These are phyloP conservation scores for Brasenia schreberi DNA, from an alignment of 164 flowering plant genomes.

Conservation along the genomic window DNA sequence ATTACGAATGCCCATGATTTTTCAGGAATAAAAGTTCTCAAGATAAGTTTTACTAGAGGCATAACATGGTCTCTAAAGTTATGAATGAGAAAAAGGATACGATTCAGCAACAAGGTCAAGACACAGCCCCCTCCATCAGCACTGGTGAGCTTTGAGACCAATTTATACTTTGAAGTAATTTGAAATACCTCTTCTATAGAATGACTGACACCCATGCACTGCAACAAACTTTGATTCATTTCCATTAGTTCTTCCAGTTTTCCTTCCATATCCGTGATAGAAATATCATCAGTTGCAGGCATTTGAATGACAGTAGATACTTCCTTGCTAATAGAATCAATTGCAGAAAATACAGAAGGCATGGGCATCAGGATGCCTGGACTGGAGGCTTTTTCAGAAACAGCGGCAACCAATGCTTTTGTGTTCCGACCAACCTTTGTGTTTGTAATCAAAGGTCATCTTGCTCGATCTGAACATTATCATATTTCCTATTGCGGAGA, in stretches of 20 bases:
- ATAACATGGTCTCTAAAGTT: background rate
- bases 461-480: conserved; percentile 75
- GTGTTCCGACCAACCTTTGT: conserved; percentile 96
- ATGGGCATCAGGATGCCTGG: conserved; percentile 41
- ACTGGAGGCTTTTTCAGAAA: conserved; percentile 58
- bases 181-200: conserved; percentile 78
- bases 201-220: conserved; percentile 95
- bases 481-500: conserved; percentile 43
- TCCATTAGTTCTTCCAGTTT: conserved; percentile 80
- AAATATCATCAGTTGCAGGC: conserved; percentile 41
- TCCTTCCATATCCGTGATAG: conserved; percentile 65
- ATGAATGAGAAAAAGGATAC: conserved; percentile 41
- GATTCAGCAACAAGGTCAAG: conserved; percentile 68
- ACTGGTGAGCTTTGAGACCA: conserved; percentile 84
- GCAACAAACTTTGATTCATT: conserved; percentile 98
- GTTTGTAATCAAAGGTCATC: conserved; percentile 71
- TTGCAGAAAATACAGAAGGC: conserved; percentile 68
- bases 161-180: conserved; percentile 71
- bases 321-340: conserved; percentile 85
- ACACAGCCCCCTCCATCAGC: conserved; percentile 99
- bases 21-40: background rate
- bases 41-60: background rate
- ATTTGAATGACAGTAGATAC: conserved; percentile 52
- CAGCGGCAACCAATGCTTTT: conserved; percentile 88
- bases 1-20: too few species aligned